Base-by-base conservation (phyloP, 768 basidiomycete genomes). In the Rhodotorula babjevae region DNA sequence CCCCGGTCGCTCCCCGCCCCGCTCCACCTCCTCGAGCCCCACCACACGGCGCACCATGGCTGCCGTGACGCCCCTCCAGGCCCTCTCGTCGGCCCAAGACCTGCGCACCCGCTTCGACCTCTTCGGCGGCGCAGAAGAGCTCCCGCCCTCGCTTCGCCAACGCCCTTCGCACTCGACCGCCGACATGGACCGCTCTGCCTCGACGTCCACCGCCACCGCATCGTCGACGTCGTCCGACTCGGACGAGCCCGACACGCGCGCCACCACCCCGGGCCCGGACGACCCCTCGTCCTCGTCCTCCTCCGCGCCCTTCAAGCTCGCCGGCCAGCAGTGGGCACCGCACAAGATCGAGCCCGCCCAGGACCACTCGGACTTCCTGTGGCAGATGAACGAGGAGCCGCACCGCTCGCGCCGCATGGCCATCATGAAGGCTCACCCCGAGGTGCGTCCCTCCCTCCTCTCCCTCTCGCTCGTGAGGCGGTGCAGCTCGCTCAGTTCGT, bases 341-440 rank as follows among this genome's bases (percentile, higher is more conserved):
- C 63, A 50, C 18, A n/a, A 85, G 77, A 80, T 83, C 29, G 84
- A 82, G 11, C 87, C 87, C 5, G 89, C 89, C 0, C 87, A 88
- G 79, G 88, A 93, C 77, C 89, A 91, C 2, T 81, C 84, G 0
- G 95, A 98, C 77, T 98, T 96, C 78, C 84, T 97, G 44, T 99
- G 96, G 96, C 79, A 94, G 58, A 91, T 97, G 88, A 96, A 92
- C 0, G 96, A 99, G 82, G 96, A 99, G 79, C 96, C 96, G 6
- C 96, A 99, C 81, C 87, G 95, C 62, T 87, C 88, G 25, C 84
- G 96, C 66, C 84, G 96, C 69, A 88, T 87, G 83, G 89, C 87
- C 14, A 97, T 99, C 72, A 86, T 98, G 84, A 94, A 94, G 78
- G 89, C 90, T 0, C 93, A 98, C 79, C 96, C 96, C 0, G 88